Base-by-base conservation (phyloP, 2,329 filamentous ascomycete species). In the Penicillium frequentans region DNA sequence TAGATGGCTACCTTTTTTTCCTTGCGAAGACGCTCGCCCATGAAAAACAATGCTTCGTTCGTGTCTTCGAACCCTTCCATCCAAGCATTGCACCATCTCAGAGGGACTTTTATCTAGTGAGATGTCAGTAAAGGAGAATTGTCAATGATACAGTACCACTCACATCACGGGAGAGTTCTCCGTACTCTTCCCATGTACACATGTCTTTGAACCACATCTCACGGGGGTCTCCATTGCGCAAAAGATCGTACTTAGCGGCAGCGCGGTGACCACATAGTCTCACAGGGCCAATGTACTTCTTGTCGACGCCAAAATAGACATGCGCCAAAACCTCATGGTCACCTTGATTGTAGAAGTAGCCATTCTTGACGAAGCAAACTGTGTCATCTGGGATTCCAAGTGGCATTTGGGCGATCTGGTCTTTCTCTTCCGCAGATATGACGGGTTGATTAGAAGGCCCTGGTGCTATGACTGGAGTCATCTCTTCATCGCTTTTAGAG, bases 11-110 rank as follows among this genome's bases (percentile, higher is more conserved):
- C 60, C 11, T 68, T 57, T 19, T 68, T 57, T 19, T 65, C 56
- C 19, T 58, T 57, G 3, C 58, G 58, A 19, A 77, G 64, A 16
- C 64, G 56, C 19, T 71, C 55, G 13, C 68, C 66, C 49, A 74
- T 60, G 4, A 54, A 54, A 39, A 65, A 66, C 11, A 77, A 43
- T 3, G 52, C 52, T 10, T 58, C 26, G 31, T 70, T 64, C 3
- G 68, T 73, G 45, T 76, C 70, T 16, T 64, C 44, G 55, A 67
- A 78, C 0, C 70, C 70, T 54, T 72, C 64, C 26, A 75, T 59
- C 68, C 70, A 77, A 35, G 69, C 70, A 51, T 67, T 73, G 37
- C 64, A 64, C 39, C 39, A 23, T 42, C 3, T 21, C 10, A 3
- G 3, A 23, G n/a, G 19, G 39, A 21, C 8, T 3, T 3, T 14